Percentiles rank a stretch among this genome's conserved stretches.
These are phyloP conservation scores for Aspergillus versicolor DNA, from an alignment of 2,329 filamentous ascomycete species.

Conservation along the genomic window DNA sequence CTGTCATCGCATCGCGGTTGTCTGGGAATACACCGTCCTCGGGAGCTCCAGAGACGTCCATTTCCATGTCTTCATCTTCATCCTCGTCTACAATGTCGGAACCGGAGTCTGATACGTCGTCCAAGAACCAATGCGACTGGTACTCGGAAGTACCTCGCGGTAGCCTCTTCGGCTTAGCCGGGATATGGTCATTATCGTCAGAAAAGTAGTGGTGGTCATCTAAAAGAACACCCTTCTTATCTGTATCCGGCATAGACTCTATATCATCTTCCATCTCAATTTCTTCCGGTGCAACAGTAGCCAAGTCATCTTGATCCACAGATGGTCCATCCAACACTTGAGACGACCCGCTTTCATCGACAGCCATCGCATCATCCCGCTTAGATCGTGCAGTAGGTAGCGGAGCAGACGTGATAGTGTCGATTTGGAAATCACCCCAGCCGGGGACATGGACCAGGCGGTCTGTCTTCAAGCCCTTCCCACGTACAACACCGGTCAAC, in stretches of 20 bases:
- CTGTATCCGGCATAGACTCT: slow-evolving; percentile 51
- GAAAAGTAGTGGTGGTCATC: slow-evolving; percentile 99
- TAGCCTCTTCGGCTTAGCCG: slow-evolving; percentile 67
- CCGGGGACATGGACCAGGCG: slow-evolving; percentile 87
- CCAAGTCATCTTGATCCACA: slow-evolving; percentile 78
- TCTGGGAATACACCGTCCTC: slow-evolving; percentile 74
- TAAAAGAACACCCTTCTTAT: slow-evolving; percentile 82
- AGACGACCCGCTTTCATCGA: slow-evolving; percentile 57
- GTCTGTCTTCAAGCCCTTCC: slow-evolving; percentile 83
- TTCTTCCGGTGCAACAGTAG: slow-evolving; percentile 83
- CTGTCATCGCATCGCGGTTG: slow-evolving; percentile 61
- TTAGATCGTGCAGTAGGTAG: slow-evolving; percentile 57
- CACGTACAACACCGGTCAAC: slow-evolving; percentile 81
- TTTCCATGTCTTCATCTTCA: slow-evolving; percentile 53
- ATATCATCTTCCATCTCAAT: slow-evolving; percentile 72
- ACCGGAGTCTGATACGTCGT: slow-evolving; percentile 76
- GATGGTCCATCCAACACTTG: slow-evolving; percentile 68
- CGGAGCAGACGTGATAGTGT: slow-evolving; percentile 79
- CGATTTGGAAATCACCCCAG: slow-evolving; percentile 91
- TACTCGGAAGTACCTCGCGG: slow-evolving; percentile 92
- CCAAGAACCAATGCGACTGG: slow-evolving; percentile 91
- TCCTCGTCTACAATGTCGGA: slow-evolving; percentile 75
- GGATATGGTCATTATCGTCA: slow-evolving; percentile 69
- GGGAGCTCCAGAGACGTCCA: slow-evolving; percentile 62
- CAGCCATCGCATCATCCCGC: slow-evolving; percentile 61